Evolutionary conservation across 441 rosid genomes (phyloP).

Genomic region (Gossypium schwendimanii): DNA sequence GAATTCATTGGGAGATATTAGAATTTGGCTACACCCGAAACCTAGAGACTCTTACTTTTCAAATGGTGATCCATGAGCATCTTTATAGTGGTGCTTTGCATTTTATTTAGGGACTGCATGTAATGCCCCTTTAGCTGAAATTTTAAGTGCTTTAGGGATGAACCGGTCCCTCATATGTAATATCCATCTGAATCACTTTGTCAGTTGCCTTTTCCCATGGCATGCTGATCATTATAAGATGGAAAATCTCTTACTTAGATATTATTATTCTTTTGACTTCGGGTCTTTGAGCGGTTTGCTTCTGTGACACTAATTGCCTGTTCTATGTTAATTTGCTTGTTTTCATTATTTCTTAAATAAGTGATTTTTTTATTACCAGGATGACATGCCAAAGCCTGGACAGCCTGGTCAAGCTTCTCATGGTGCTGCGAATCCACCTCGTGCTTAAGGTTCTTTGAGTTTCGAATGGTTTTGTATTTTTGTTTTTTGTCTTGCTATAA

Average conservation of each 20-base stretch:
- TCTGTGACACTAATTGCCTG: neutral
- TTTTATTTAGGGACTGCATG: slow-evolving; percentile 3
- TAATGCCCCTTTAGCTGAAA: slow-evolving; percentile 25
- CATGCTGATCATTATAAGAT: slow-evolving; percentile 31
- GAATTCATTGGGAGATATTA: neutral
- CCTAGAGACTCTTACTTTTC: neutral
- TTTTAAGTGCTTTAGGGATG: slow-evolving; percentile 29
- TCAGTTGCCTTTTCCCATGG: slow-evolving; percentile 22
- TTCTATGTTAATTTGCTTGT: neutral
- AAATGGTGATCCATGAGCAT: neutral
- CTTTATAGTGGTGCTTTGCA: neutral
- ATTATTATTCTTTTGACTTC: neutral
- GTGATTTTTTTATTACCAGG: slow-evolving; percentile 12
- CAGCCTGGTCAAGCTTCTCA: slow-evolving; percentile 37
- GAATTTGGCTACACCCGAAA: neutral
- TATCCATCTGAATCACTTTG: slow-evolving; percentile 30
- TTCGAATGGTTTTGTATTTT: neutral
- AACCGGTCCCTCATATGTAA: slow-evolving; percentile 21
- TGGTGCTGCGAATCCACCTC: slow-evolving; percentile 20
- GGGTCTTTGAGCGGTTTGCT: neutral
- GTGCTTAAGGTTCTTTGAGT: slow-evolving; percentile 20
- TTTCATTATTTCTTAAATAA: neutral
- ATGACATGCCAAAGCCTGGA: slow-evolving; percentile 30
- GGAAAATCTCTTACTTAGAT: slow-evolving; percentile 16
- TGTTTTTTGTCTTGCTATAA: neutral